phyloP scores from a whole-genome alignment of 2,329 filamentous ascomycete species.

The Talaromyces verruculosus region DNA sequence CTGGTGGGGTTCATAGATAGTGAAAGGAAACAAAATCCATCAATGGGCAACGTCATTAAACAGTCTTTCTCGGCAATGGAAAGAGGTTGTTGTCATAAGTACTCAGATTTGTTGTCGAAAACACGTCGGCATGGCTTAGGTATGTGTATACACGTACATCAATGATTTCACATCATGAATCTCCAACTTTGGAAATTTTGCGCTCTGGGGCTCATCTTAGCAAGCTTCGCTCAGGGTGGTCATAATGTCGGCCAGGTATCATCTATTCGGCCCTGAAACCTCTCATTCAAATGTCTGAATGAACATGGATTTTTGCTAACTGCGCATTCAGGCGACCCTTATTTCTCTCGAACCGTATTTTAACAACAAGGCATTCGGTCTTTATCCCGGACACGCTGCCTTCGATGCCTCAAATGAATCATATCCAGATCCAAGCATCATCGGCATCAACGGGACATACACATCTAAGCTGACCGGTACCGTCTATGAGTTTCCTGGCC shows the following conservation, averaged over 20 bases:
- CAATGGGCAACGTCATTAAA: neutral
- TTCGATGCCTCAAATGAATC: conserved; percentile 48
- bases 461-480: conserved; percentile 45
- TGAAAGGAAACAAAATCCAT: neutral
- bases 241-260: neutral
- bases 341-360: conserved; percentile 38
- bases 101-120: neutral
- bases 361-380: conserved; percentile 53
- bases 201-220: neutral
- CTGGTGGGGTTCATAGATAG: neutral
- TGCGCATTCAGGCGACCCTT: conserved; percentile 22
- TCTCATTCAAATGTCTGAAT: neutral
- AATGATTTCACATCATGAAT: neutral
- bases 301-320: neutral
- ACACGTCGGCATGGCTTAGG: neutral
- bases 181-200: neutral
- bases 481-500: conserved; percentile 46
- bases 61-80: neutral
- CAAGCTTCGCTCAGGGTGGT: neutral
- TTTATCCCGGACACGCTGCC: conserved; percentile 47
- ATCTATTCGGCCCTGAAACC: neutral
- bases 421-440: conserved; percentile 39
- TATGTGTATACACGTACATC: neutral
- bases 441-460: conserved; percentile 35
- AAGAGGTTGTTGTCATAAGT: neutral